These are phyloP conservation scores for Grammothele lineata DNA, from an alignment of 768 basidiomycete genomes.

Conservation along the genomic window DNA sequence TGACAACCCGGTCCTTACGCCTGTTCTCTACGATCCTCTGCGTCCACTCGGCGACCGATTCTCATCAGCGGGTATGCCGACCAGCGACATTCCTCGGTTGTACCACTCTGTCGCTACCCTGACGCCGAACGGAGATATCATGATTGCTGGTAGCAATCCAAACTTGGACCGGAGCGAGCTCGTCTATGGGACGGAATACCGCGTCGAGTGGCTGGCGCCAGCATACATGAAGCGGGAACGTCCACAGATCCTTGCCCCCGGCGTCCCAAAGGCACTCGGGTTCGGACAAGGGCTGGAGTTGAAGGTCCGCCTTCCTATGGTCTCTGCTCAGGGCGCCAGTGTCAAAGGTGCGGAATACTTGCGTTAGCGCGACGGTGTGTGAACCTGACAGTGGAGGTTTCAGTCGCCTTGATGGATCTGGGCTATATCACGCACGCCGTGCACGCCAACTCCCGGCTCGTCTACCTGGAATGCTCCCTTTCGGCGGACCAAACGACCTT, in stretches of 20 bases:
- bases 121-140: constrained; percentile 63
- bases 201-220: constrained; percentile 83
- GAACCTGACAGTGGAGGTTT: not conserved
- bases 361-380: not conserved
- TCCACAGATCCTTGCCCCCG: constrained; percentile 43
- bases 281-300: constrained; percentile 48
- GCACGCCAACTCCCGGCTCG: constrained; percentile 73
- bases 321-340: constrained; percentile 6
- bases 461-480: constrained; percentile 51
- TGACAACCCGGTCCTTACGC: constrained; percentile 61
- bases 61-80: constrained; percentile 50
- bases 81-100: constrained; percentile 65
- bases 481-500: constrained; percentile 45
- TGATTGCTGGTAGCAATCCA: constrained; percentile 84
- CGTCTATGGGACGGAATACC: constrained; percentile 80
- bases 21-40: constrained; percentile 64
- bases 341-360: constrained; percentile 43
- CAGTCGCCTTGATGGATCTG: constrained; percentile 76
- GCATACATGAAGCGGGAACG: constrained; percentile 68
- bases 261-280: constrained; percentile 32
- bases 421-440: constrained; percentile 78
- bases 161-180: constrained; percentile 74
- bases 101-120: constrained; percentile 85
- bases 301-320: constrained; percentile 36
- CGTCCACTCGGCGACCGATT: constrained; percentile 57